phyloP scores from a whole-genome alignment of 1,284 basidiomycete genomes.

The Coniferiporia sulphurascens region DNA sequence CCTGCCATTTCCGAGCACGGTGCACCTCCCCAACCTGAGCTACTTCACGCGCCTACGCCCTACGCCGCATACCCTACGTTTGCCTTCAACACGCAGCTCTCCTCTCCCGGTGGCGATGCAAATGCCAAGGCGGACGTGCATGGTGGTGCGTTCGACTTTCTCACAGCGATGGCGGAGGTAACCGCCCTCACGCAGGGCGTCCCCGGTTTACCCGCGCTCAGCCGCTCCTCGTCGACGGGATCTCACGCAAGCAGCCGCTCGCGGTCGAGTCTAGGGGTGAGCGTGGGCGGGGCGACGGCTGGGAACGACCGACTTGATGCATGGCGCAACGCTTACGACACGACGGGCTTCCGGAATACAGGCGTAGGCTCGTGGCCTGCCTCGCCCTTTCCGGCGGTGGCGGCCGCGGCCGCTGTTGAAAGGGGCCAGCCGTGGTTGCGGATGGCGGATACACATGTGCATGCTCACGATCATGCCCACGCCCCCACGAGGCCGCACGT shows the following conservation, averaged over 20 bases:
- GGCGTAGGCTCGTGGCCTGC: neutral
- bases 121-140: neutral
- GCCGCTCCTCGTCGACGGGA: constrained; percentile 15
- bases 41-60: neutral
- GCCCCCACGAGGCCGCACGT: neutral
- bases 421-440: neutral
- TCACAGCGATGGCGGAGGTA: neutral
- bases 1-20: neutral
- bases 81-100: neutral
- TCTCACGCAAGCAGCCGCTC: constrained; percentile 17
- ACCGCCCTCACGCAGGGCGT: neutral
- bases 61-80: neutral
- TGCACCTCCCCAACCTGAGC: neutral
- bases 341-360: neutral
- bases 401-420: neutral
- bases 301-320: neutral
- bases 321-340: constrained; percentile 1
- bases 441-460: neutral
- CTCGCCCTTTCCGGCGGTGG: neutral
- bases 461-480: neutral
- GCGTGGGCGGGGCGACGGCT: neutral
- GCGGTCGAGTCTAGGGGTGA: constrained; percentile 7
- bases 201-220: constrained; percentile 9
- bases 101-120: neutral
- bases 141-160: constrained; percentile 8